Percentiles rank a stretch among this genome's conserved stretches.
These are phyloP conservation scores for Leccinum boreale DNA, from an alignment of 768 basidiomycete species.

Conservation along the genomic window DNA sequence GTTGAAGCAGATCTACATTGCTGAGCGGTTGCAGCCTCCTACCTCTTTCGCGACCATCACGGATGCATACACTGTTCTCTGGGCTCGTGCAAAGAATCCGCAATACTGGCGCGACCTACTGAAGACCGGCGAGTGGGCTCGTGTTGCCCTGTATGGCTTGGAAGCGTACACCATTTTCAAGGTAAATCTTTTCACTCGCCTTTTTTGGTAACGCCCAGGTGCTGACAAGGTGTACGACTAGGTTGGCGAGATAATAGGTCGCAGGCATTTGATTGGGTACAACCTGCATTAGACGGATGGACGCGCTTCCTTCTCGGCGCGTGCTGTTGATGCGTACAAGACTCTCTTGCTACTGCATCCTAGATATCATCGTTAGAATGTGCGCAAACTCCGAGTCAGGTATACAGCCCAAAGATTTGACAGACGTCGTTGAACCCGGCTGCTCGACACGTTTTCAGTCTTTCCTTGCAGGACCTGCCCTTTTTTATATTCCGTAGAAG, in stretches of 20 bases:
- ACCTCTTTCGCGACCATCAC: constrained; percentile 49
- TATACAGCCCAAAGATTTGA: constrained; percentile 4
- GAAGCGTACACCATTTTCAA: constrained; percentile 93
- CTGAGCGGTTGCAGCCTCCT: constrained; percentile 64
- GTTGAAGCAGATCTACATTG: constrained; percentile 68
- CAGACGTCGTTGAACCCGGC: neutral
- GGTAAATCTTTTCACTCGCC: constrained; percentile 38
- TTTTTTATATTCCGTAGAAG: neutral
- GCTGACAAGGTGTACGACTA: constrained; percentile 24
- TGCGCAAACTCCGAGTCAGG: neutral
- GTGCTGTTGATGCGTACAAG: neutral
- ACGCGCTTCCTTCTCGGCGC: neutral
- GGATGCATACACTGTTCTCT: constrained; percentile 62
- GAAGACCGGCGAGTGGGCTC: constrained; percentile 61
- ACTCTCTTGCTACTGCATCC: neutral
- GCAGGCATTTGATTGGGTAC: constrained; percentile 79
- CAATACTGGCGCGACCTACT: constrained; percentile 61
- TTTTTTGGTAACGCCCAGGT: neutral
- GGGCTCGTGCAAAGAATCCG: constrained; percentile 53
- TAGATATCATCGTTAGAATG: constrained; percentile 10
- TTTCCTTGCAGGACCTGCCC: neutral
- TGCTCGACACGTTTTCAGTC: neutral
- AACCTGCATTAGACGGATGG: constrained; percentile 47
- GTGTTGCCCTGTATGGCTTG: constrained; percentile 69
- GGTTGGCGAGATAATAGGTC: constrained; percentile 87